Percentiles rank a stretch among this genome's conserved stretches.
Conservation (phyloP, 805 yeast genomes). For the Tetrapisispora phaffii region DNA sequence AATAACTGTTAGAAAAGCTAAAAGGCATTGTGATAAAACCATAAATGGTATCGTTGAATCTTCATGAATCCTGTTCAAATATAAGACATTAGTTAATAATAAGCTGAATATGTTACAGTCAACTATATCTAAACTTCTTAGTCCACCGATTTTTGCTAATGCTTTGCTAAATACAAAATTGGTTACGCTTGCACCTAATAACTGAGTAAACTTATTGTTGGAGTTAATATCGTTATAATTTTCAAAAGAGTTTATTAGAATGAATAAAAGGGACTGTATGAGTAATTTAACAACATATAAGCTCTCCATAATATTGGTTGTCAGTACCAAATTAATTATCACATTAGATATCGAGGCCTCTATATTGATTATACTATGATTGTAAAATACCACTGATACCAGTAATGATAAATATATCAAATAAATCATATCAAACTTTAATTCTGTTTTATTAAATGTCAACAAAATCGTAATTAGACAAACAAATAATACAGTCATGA, state of each 20-base stretch:
- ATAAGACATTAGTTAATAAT: conserved; percentile 29
- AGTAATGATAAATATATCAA: conserved; percentile 28
- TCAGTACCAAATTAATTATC: conserved; percentile 25
- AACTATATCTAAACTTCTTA: conserved; percentile 31
- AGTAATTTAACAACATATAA: conserved; percentile 14
- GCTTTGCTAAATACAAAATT: conserved; percentile 21
- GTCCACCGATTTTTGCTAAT: conserved; percentile 24
- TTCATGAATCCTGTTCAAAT: conserved; percentile 10
- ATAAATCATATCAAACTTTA: conserved; percentile 29
- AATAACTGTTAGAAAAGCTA: conserved; percentile 23
- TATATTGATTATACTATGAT: conserved; percentile 7
- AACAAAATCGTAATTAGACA: background rate
- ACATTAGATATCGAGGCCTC: background rate
- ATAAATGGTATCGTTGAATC: conserved; percentile 18
- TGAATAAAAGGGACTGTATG: conserved; percentile 19
- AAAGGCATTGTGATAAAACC: conserved; percentile 27
- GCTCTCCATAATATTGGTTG: conserved; percentile 24
- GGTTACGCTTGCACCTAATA: conserved; percentile 16
- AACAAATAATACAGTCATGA: background rate
- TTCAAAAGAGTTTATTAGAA: background rate
- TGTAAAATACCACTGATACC: conserved; percentile 22
- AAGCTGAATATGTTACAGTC: conserved; percentile 34
- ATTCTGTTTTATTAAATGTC: background rate
- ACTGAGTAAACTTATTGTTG: background rate
- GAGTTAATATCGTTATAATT: conserved; percentile 1